Evolutionary conservation across 1,284 basidiomycete species (phyloP).

Genomic region (Laetiporus sulphureus): DNA sequence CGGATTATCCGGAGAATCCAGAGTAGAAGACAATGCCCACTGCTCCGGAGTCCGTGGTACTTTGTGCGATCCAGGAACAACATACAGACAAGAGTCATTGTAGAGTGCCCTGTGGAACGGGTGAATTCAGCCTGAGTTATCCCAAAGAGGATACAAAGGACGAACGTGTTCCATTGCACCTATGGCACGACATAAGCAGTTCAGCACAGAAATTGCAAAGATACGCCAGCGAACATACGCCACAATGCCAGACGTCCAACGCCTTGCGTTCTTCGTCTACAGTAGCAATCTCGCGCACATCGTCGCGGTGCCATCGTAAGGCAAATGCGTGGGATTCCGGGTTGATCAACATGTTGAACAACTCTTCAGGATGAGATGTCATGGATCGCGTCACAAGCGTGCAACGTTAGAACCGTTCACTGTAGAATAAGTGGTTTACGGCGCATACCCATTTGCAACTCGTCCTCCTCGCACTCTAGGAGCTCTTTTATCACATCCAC

Average conservation of each 20-base stretch:
- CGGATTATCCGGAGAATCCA: conserved; percentile 50
- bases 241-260: conserved; percentile 58
- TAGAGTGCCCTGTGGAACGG: conserved; percentile 52
- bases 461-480: conserved; percentile 48
- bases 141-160: conserved; percentile 2
- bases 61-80: conserved; percentile 69
- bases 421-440: conserved; percentile 45
- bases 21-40: conserved; percentile 47
- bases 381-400: background rate
- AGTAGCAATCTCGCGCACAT: conserved; percentile 57
- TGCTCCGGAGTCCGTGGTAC: conserved; percentile 55
- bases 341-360: conserved; percentile 79
- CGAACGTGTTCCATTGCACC: conserved; percentile 83
- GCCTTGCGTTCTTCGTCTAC: conserved; percentile 59
- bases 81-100: conserved; percentile 66
- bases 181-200: conserved; percentile 19
- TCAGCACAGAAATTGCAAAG: too few relatives aligned
- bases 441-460: conserved; percentile 67
- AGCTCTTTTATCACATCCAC: conserved; percentile 43
- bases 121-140: background rate
- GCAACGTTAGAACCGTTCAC: background rate
- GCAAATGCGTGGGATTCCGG: conserved; percentile 65
- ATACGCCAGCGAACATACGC: conserved; percentile 35
- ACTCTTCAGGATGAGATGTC: conserved; percentile 44
- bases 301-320: conserved; percentile 80